phyloP scores from a whole-genome alignment of 2,329 filamentous ascomycete genomes.

The Thielaviopsis populi region DNA sequence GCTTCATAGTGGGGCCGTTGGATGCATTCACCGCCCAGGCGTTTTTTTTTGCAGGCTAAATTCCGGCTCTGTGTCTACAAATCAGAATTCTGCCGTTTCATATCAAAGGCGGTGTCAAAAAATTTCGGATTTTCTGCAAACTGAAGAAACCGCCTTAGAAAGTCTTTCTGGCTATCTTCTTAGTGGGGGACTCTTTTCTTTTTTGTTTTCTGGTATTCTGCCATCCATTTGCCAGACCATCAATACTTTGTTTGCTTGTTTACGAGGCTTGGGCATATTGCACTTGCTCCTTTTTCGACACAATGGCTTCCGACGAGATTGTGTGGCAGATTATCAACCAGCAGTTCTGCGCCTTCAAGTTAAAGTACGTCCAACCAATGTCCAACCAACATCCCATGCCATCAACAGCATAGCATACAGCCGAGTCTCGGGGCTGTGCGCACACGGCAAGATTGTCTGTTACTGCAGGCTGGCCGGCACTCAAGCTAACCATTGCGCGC shows the following conservation, averaged over 20 bases:
- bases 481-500: background rate
- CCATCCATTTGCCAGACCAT: background rate
- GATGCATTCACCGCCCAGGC: background rate
- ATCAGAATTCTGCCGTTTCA: constrained; percentile 13
- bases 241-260: background rate
- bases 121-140: constrained; percentile 16
- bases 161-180: constrained; percentile 6
- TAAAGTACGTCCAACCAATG: constrained; percentile 53
- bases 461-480: background rate
- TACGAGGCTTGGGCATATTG: background rate
- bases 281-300: constrained; percentile 19
- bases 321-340: constrained; percentile 96
- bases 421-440: background rate
- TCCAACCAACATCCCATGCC: no score
- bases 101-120: constrained; percentile 17
- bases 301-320: constrained; percentile 86
- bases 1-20: constrained; percentile 6
- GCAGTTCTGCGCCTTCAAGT: constrained; percentile 87
- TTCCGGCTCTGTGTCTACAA: constrained; percentile 2
- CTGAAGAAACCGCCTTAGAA: constrained; percentile 2
- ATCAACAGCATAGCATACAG: background rate
- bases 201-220: constrained; percentile 8
- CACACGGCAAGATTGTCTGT: background rate
- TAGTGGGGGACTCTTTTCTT: constrained; percentile 3
- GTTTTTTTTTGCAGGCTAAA: constrained; percentile 11